Percentiles rank a stretch among this genome's conserved stretches.
Evolutionary conservation across 2,329 filamentous ascomycete species (phyloP).

Genomic region (Colletotrichum phormii): DNA sequence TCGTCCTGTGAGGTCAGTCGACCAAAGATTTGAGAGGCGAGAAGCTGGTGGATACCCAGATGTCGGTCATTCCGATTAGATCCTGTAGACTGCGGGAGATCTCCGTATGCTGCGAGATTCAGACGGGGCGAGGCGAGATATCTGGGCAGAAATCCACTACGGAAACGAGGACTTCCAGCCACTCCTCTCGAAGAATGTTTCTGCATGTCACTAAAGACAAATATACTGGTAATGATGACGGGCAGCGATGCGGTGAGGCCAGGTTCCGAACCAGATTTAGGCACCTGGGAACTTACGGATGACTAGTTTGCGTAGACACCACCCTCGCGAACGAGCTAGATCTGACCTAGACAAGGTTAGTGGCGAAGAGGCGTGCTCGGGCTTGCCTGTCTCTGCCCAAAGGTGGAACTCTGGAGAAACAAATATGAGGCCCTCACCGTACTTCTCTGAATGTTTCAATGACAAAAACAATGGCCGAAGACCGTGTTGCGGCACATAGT

Average conservation of each 20-base stretch:
- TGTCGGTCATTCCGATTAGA: constrained; percentile 28
- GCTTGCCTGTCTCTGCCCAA: background rate
- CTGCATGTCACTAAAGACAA: background rate
- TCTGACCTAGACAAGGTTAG: background rate
- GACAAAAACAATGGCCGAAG: background rate
- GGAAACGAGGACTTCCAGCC: background rate
- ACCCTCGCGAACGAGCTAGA: constrained; percentile 16
- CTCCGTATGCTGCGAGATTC: constrained; percentile 22
- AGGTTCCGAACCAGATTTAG: constrained; percentile 25
- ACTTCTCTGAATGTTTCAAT: too few relatives aligned
- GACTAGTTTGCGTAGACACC: constrained; percentile 14
- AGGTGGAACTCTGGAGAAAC: constrained; percentile 8
- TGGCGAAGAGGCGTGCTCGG: constrained; percentile 8
- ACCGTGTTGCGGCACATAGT: background rate
- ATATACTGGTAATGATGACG: background rate
- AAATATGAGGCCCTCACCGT: constrained; percentile 9
- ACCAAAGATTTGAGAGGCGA: background rate
- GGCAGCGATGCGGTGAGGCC: constrained; percentile 1
- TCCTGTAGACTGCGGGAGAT: constrained; percentile 31
- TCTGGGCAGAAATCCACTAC: background rate
- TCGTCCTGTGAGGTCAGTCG: background rate
- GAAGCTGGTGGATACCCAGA: constrained; percentile 10
- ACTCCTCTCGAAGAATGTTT: background rate
- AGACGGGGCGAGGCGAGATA: background rate
- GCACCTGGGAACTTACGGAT: constrained; percentile 4